phyloP scores from a whole-genome alignment of 352 stramenopile genomes.

The Globisporangium barbulae region DNA sequence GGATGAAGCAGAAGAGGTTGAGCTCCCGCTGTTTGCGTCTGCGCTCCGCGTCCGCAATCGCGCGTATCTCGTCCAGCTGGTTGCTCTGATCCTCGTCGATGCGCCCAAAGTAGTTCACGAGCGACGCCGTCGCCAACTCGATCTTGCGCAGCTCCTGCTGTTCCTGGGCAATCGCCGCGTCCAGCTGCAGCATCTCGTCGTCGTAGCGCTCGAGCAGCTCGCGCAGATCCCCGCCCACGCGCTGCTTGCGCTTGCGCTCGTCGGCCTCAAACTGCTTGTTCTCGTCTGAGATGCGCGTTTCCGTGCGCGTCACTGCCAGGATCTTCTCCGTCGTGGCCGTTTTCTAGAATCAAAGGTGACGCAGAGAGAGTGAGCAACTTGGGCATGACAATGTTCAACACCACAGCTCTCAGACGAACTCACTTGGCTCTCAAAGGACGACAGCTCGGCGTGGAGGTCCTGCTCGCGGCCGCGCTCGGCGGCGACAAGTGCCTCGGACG shows the following conservation, averaged over 20 bases:
- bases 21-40: constrained; percentile 30
- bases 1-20: constrained; percentile 47
- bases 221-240: constrained; percentile 30
- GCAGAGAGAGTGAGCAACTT: background rate
- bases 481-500: constrained; percentile 31
- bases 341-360: constrained; percentile 13
- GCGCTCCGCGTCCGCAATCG: constrained; percentile 28
- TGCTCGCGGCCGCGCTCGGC: constrained; percentile 43
- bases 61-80: constrained; percentile 48
- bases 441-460: constrained; percentile 21
- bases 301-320: constrained; percentile 26
- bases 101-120: constrained; percentile 42
- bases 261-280: constrained; percentile 44
- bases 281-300: constrained; percentile 31
- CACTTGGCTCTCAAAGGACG: constrained; percentile 19
- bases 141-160: constrained; percentile 26
- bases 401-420: background rate
- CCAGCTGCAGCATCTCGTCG: constrained; percentile 40
- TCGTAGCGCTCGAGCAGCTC: constrained; percentile 55
- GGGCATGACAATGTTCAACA: background rate
- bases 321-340: constrained; percentile 32
- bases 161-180: constrained; percentile 35
- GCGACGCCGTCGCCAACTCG: constrained; percentile 28
- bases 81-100: constrained; percentile 51
- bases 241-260: constrained; percentile 49